Evolutionary conservation across 208 protist genomes (phyloP).

Genomic region (Crithidia acanthocephali): DNA sequence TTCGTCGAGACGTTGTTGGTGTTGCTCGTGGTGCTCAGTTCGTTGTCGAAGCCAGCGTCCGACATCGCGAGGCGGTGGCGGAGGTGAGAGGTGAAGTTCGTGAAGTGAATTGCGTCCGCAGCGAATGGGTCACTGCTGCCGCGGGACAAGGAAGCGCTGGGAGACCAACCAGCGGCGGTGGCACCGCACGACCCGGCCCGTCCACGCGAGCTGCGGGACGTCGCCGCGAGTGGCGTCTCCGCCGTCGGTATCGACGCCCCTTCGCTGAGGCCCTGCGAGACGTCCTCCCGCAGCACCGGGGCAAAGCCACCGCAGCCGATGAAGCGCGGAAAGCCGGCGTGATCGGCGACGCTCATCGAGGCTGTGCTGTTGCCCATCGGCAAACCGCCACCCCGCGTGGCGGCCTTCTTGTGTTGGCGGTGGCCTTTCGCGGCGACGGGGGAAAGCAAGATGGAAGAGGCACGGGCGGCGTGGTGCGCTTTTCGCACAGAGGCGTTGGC

Average conservation of each 20-base stretch:
- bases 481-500: background rate
- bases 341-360: too few relatives aligned
- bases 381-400: too few relatives aligned
- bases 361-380: too few relatives aligned
- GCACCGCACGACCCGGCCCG: background rate
- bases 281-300: background rate
- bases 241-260: background rate
- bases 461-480: background rate
- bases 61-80: slow-evolving; percentile 11
- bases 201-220: too few relatives aligned
- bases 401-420: background rate
- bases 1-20: background rate
- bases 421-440: background rate
- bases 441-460: background rate
- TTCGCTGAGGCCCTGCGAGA: background rate
- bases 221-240: background rate
- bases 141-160: background rate
- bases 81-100: slow-evolving; percentile 13
- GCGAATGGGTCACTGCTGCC: background rate
- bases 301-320: background rate
- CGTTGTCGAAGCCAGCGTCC: background rate
- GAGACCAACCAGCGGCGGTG: background rate
- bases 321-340: background rate
- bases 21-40: background rate
- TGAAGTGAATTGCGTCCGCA: background rate